Conservation (phyloP, 495 filamentous ascomycete species). For the Penicillium bialowiezense region DNA sequence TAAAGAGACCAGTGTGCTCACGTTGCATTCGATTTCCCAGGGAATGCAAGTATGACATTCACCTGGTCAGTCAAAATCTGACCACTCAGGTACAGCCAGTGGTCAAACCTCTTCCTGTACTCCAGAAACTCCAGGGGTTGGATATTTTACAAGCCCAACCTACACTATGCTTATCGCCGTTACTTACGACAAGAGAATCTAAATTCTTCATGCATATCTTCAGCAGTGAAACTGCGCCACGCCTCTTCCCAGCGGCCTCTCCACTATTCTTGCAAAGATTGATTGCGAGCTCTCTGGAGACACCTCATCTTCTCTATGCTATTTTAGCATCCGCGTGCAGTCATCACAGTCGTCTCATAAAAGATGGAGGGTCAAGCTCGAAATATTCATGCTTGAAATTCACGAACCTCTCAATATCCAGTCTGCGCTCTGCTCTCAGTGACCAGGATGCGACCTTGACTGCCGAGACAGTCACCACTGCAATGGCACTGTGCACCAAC, state of each 20-base stretch:
- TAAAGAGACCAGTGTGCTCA: slow-evolving; percentile 25
- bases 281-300: slow-evolving; percentile 23
- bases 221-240: slow-evolving; percentile 23
- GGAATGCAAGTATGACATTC: slow-evolving; percentile 24
- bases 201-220: slow-evolving; percentile 29
- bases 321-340: slow-evolving; percentile 27
- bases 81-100: neutral
- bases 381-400: slow-evolving; percentile 21
- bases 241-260: slow-evolving; percentile 28
- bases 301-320: slow-evolving; percentile 29
- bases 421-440: slow-evolving; percentile 18
- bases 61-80: slow-evolving; percentile 12
- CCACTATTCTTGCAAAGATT: slow-evolving; percentile 22
- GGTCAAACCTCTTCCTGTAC: neutral
- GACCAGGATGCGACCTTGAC: slow-evolving; percentile 9
- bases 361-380: slow-evolving; percentile 12
- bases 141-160: slow-evolving; percentile 12
- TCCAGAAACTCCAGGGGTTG: neutral
- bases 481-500: slow-evolving; percentile 35
- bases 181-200: slow-evolving; percentile 19
- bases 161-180: slow-evolving; percentile 16
- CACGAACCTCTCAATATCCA: slow-evolving; percentile 31
- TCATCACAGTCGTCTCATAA: slow-evolving; percentile 28
- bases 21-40: slow-evolving; percentile 29
- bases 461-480: slow-evolving; percentile 26